Conservation (phyloP, 2,329 filamentous ascomycete species). For the Proliferodiscus dingleyae region DNA sequence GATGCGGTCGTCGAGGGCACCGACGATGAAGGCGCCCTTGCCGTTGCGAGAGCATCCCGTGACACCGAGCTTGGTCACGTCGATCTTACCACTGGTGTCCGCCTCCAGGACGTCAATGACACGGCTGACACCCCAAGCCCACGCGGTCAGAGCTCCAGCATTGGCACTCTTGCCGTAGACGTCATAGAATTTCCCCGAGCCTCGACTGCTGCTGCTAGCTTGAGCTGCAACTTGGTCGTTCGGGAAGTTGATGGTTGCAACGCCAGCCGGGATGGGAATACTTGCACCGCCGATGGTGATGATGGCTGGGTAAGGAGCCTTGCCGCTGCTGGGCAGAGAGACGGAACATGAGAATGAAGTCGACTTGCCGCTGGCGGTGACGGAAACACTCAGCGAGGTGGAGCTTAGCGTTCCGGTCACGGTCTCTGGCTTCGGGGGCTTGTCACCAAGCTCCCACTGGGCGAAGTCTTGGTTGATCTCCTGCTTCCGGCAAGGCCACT, state of each 20-base stretch:
- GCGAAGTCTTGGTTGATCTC: conserved; percentile 46
- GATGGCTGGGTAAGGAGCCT: conserved; percentile 50
- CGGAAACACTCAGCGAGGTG: conserved; percentile 39
- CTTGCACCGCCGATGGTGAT: conserved; percentile 51
- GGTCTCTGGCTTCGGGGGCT: conserved; percentile 42
- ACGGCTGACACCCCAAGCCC: conserved; percentile 59
- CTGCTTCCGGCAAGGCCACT: conserved; percentile 44
- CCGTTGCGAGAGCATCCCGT: conserved; percentile 62
- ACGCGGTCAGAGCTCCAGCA: conserved; percentile 55
- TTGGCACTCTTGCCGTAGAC: conserved; percentile 51
- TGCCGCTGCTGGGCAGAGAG: conserved; percentile 37
- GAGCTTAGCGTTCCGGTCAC: conserved; percentile 42
- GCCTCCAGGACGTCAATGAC: conserved; percentile 55
- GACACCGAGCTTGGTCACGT: conserved; percentile 46
- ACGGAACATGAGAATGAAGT: conserved; percentile 42
- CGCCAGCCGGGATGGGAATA: conserved; percentile 48
- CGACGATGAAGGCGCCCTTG: conserved; percentile 58
- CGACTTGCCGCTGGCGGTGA: conserved; percentile 41
- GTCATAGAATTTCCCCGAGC: conserved; percentile 54
- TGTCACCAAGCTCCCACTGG: conserved; percentile 47
- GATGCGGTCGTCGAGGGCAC: conserved; percentile 53
- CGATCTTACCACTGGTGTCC: conserved; percentile 41
- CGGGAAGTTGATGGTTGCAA: conserved; percentile 54
- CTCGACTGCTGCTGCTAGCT: conserved; percentile 41
- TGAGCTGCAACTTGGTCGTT: conserved; percentile 55